Conservation (phyloP, 2,329 filamentous ascomycete species). For the Bretziella fagacearum region DNA sequence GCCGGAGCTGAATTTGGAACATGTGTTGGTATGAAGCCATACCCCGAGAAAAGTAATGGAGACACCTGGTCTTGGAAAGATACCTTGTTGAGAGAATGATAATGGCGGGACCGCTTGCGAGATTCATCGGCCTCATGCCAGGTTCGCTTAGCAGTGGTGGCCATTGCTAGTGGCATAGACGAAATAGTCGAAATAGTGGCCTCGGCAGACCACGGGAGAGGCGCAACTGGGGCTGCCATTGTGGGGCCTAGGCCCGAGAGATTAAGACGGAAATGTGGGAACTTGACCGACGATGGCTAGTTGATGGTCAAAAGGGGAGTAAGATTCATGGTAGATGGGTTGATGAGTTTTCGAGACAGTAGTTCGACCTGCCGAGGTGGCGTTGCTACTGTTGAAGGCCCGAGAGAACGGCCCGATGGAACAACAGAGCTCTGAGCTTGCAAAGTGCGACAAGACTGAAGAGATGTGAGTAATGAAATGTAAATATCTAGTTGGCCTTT, state of each 20-base stretch:
- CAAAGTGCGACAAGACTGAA: too few species aligned
- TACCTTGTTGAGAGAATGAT: not conserved
- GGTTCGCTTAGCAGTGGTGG: conserved; percentile 4
- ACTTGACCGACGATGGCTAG: too few species aligned
- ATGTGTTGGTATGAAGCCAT: not conserved
- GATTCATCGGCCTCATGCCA: conserved; percentile 9
- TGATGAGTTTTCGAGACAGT: too few species aligned
- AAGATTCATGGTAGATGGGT: too few species aligned
- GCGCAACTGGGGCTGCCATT: not conserved
- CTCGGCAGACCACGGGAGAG: not conserved
- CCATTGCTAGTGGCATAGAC: not conserved
- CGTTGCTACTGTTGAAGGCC: too few species aligned
- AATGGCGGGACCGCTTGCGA: conserved; percentile 6
- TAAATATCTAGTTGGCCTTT: too few species aligned
- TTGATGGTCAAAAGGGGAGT: too few species aligned
- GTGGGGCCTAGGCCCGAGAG: not conserved
- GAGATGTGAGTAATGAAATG: too few species aligned
- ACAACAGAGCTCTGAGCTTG: too few species aligned
- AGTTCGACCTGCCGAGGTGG: too few species aligned
- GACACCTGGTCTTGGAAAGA: not conserved
- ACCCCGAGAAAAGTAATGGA: not conserved
- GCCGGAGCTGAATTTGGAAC: not conserved
- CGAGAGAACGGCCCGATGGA: too few species aligned
- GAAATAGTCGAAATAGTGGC: not conserved
- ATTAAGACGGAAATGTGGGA: too few species aligned